Base-by-base conservation (phyloP, 805 yeast genomes). In the Kodamaea kaohsiungensis region DNA sequence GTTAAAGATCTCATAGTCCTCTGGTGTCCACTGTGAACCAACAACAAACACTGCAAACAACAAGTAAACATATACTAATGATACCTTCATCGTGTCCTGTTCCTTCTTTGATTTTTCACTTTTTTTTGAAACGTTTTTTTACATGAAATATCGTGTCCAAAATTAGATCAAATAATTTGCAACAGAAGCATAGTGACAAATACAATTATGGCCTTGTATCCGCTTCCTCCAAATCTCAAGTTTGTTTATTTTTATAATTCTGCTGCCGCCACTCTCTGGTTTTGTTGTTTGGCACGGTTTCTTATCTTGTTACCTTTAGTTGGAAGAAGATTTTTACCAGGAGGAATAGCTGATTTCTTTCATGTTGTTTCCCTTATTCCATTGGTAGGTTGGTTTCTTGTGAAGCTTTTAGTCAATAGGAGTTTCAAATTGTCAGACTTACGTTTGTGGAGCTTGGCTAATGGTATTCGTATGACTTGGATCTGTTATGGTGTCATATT, bases 1-100 rank as follows among this genome's bases (percentile, higher is more conserved):
- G 52, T 80, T 77, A 73, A 93, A 91, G 53, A 93, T 85, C 71
- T 92, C 97, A 35, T 87, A 77, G 68, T 93, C 98, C 53, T 82
- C 84, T 0, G 85, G 73, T 1, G 84, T 65, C 84, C 91, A 88
- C 37, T 61, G 55, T 10, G 74, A 62, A 3, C 79, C 81, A 7
- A 60, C 67, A 9, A 69, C 59, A 1, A 71, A 43, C 1, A 67
- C 37, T 17, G 63, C 51, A 12, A 59, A 48, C 16, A 51, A 46
- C 40, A 48, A 45, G 19, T 35, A 27, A 16, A 40, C 19, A 13
- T 17, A 48, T 5, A 39, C 35, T 17, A 19, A 15, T n/a, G 27
- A 16, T 4, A 38, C 2, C 35, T 19, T 48, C 50, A 48, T 48
- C 15, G 37, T 17, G 43, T 18, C 33, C 4, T 33, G 40, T 16